Conservation (phyloP, 2,329 filamentous ascomycete species). For the Botrytis fabae region DNA sequence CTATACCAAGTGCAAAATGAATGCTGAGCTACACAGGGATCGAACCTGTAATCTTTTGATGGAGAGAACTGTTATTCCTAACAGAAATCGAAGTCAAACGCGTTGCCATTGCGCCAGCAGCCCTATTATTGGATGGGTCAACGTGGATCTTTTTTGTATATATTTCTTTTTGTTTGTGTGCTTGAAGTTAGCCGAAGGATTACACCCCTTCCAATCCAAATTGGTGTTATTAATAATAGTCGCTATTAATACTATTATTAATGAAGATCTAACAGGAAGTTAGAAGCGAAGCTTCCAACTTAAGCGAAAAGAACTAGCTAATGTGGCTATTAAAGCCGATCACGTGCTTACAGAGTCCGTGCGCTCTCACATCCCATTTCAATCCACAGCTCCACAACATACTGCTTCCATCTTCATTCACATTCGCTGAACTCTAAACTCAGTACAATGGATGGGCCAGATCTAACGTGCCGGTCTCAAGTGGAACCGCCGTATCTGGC, state of each 20-base stretch:
- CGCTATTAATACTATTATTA: too few species aligned
- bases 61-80: background rate
- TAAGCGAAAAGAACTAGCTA: too few species aligned
- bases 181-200: background rate
- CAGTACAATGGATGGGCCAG: background rate
- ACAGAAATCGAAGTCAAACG: background rate
- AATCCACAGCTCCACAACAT: background rate
- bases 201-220: too few species aligned
- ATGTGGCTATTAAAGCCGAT: too few species aligned
- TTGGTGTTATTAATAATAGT: too few species aligned
- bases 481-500: slow-evolving; percentile 1
- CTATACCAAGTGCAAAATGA: background rate
- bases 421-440: background rate
- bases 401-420: background rate
- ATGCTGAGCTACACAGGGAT: background rate
- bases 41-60: slow-evolving; percentile 2
- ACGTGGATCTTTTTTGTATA: fast-evolving
- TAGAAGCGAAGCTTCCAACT: too few species aligned
- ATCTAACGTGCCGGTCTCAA: background rate
- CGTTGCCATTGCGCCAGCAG: background rate
- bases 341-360: too few species aligned
- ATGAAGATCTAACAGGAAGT: too few species aligned
- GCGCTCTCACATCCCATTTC: background rate
- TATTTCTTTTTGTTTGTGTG: fast-evolving
- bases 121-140: fast-evolving